Conservation (phyloP, 495 filamentous ascomycete species). For the Lasiosphaeria miniovina region DNA sequence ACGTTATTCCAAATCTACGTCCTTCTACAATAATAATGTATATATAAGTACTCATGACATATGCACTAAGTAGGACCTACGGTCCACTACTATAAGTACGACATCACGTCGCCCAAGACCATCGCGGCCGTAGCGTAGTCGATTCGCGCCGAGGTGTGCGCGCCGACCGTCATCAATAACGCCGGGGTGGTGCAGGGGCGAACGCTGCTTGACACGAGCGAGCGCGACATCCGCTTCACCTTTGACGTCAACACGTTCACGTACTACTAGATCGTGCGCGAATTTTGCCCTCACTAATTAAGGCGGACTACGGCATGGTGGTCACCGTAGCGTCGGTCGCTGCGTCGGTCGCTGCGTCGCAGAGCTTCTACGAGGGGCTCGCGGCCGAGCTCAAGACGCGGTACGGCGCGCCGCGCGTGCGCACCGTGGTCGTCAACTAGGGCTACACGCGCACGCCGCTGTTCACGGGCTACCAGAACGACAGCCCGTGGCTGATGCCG, state of each 20-base stretch:
- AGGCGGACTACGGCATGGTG: slow-evolving; percentile 67
- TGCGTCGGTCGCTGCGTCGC: slow-evolving; percentile 58
- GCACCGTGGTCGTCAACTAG: slow-evolving; percentile 65
- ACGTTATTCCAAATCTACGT: too few relatives aligned
- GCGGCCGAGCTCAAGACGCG: slow-evolving; percentile 56
- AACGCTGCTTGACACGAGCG: slow-evolving; percentile 55
- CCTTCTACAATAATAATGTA: neutral
- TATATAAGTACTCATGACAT: neutral
- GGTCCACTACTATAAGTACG: slow-evolving; percentile 61
- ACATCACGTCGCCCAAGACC: slow-evolving; percentile 54
- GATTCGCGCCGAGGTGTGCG: slow-evolving; percentile 55
- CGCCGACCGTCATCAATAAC: slow-evolving; percentile 71
- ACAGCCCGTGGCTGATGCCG: slow-evolving; percentile 51
- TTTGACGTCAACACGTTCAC: slow-evolving; percentile 71
- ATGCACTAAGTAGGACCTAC: slow-evolving; percentile 38
- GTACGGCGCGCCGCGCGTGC: slow-evolving; percentile 62
- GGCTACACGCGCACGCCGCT: slow-evolving; percentile 61
- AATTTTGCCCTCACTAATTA: slow-evolving; percentile 67
- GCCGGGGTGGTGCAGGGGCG: slow-evolving; percentile 63
- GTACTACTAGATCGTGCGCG: slow-evolving; percentile 61
- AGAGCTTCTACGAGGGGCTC: slow-evolving; percentile 68
- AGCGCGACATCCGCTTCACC: slow-evolving; percentile 56
- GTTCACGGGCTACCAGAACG: slow-evolving; percentile 57
- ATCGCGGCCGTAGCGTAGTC: slow-evolving; percentile 46
- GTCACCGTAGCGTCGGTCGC: slow-evolving; percentile 68